Evolutionary conservation across 192 early-diverging fungal genomes (phyloP), one percentile per base, ranked within the genome.

Genomic region (Linnemannia exigua): DNA sequence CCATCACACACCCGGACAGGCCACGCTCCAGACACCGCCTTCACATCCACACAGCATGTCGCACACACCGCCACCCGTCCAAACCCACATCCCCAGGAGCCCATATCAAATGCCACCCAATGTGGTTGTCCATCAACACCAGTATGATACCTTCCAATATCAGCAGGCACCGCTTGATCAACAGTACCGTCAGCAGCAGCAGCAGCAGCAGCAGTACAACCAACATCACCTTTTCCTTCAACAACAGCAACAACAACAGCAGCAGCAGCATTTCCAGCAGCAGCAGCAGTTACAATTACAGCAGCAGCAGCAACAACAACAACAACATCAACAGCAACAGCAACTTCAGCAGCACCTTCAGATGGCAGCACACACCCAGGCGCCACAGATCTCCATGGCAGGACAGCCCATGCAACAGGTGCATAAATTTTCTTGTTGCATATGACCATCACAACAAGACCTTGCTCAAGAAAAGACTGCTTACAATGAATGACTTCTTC

Each of bases 91-190:
- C 46, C 78, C 63, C 33, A 52, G 84, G 11, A 86, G 84, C 20
- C 84, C 84, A 7, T 86, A 86, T 54, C 83, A 86, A 58, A 77
- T 86, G 70, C 78, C 80, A 11, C 80, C 84, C 35, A 86, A 72
- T 48, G 77, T 86, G 17, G 71, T 80, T 20, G 84, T 86, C 20
- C 78, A 79, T 25, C 76, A 58, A 8, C 84, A 86, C 22, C 78
- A 68, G 22, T 79, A 86, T 20, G 78, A 80, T 52, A 41, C 78
- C n/a, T 80, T 86, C 48, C 74, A 72, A 46, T 86, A 86, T 36
- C 84, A 79, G 31, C 83, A 85, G 35, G 20, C 68, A 31, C 67
- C 73, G 35, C 58, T 86, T 35, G 84, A 86, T 47, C 78, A 51
- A 22, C 84, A 79, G 41, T 80, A 80, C 28, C 68, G 84, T 2